A percentile compares a stretch with the other conserved stretches of the same genome.
Evolutionary conservation across 768 basidiomycete species (phyloP).

Genomic region (Mrakia blollopis): DNA sequence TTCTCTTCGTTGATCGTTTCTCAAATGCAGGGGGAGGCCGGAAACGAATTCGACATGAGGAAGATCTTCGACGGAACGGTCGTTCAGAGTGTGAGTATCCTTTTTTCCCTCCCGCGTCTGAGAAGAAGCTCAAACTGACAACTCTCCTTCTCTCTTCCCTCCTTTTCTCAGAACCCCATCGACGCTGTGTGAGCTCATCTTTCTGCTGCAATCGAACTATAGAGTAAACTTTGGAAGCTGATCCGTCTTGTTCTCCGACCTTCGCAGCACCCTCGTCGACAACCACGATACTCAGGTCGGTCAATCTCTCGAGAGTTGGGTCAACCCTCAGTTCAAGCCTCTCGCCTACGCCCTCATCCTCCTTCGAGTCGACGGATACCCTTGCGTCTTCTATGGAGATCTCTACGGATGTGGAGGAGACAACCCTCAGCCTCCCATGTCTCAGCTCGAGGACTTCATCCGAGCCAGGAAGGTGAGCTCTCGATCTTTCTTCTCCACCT

Average conservation of each 20-base stretch:
- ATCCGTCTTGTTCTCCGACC: not conserved
- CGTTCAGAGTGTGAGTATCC: conserved; percentile 47
- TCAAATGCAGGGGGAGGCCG: conserved; percentile 51
- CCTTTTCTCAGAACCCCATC: conserved; percentile 31
- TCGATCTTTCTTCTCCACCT: conserved; percentile 4
- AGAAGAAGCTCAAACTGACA: no score
- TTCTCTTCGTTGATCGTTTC: no score
- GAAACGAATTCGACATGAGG: conserved; percentile 68
- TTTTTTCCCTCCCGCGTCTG: no score
- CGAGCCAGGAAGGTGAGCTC: conserved; percentile 39
- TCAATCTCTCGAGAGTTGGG: conserved; percentile 47
- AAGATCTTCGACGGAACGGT: conserved; percentile 66
- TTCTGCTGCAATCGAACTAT: no score
- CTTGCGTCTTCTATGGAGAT: conserved; percentile 47
- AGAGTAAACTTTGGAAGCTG: no score
- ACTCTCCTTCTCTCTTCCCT: no score
- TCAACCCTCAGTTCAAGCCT: conserved; percentile 46
- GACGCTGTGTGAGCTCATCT: conserved; percentile 24
- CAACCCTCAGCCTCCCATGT: conserved; percentile 45
- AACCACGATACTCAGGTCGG: conserved; percentile 36
- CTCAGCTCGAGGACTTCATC: conserved; percentile 46
- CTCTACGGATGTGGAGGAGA: conserved; percentile 47
- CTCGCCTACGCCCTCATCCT: conserved; percentile 49
- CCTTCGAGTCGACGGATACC: conserved; percentile 47
- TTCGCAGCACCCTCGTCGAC: not conserved